Evolutionary conservation across 2,329 filamentous ascomycete species (phyloP).

Genomic region (Aspergillus piperis): DNA sequence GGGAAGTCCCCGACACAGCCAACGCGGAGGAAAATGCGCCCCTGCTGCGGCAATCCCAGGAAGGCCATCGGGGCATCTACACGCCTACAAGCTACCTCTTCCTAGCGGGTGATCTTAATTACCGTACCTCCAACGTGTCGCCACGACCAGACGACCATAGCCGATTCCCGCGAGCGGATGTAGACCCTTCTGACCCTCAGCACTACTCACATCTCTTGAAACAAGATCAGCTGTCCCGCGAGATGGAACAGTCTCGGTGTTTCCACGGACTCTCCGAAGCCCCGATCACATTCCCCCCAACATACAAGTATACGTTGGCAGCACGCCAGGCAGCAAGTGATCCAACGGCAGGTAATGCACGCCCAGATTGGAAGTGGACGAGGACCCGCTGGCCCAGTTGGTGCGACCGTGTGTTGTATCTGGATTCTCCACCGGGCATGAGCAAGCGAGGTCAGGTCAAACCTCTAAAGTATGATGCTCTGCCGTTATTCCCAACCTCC

Average conservation of each 20-base stretch:
- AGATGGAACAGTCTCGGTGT: slow-evolving; percentile 68
- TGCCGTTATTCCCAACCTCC: slow-evolving; percentile 78
- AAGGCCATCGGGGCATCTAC: slow-evolving; percentile 60
- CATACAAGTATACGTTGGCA: slow-evolving; percentile 77
- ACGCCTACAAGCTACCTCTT: slow-evolving; percentile 75
- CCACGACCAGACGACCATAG: slow-evolving; percentile 61
- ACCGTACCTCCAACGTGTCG: slow-evolving; percentile 72
- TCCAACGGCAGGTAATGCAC: slow-evolving; percentile 29
- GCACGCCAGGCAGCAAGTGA: slow-evolving; percentile 41
- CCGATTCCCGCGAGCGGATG: slow-evolving; percentile 63
- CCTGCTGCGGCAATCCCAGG: slow-evolving; percentile 32
- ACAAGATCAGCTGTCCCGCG: slow-evolving; percentile 76
- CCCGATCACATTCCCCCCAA: slow-evolving; percentile 77
- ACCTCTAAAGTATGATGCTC: slow-evolving; percentile 66
- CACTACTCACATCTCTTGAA: slow-evolving; percentile 69
- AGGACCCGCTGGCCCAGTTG: slow-evolving; percentile 84
- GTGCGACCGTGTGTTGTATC: slow-evolving; percentile 87
- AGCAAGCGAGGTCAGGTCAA: slow-evolving; percentile 46
- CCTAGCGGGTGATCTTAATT: slow-evolving; percentile 90
- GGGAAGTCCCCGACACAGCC: slow-evolving; percentile 38
- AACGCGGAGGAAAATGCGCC: slow-evolving; percentile 31
- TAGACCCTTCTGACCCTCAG: slow-evolving; percentile 52
- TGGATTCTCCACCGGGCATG: slow-evolving; percentile 62
- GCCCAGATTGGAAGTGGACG: slow-evolving; percentile 70
- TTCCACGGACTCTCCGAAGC: slow-evolving; percentile 78